Percentiles rank a stretch among this genome's conserved stretches.
Conservation (phyloP, 2,329 filamentous ascomycete species). For the Phyllosticta citrichinensis region DNA sequence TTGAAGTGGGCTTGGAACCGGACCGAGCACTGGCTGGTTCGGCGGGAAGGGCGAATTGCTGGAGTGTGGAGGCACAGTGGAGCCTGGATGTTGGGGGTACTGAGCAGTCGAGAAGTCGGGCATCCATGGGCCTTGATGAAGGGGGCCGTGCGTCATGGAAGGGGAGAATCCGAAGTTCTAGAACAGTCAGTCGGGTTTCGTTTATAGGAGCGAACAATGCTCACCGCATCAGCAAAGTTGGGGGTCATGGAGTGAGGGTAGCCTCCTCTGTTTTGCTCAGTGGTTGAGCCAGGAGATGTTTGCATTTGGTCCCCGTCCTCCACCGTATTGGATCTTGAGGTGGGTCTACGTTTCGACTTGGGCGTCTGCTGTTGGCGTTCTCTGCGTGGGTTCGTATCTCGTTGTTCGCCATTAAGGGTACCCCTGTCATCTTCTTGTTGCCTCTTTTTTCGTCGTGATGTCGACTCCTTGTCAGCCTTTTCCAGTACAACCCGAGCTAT, state of each 20-base stretch:
- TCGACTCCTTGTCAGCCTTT: conserved; percentile 76
- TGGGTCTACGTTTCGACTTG: not conserved
- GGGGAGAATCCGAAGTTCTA: conserved; percentile 30
- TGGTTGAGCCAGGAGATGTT: not conserved
- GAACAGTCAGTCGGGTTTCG: not conserved
- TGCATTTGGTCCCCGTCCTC: not conserved
- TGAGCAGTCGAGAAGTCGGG: not conserved
- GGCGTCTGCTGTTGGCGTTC: conserved; percentile 24
- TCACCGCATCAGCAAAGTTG: conserved; percentile 5
- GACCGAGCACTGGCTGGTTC: conserved; percentile 13
- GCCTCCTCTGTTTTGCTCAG: not conserved
- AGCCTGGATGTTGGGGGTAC: not conserved
- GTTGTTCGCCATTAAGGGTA: conserved; percentile 17
- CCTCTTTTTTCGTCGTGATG: conserved; percentile 76
- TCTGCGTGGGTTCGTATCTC: conserved; percentile 14
- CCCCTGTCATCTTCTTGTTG: conserved; percentile 44
- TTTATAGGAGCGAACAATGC: not conserved
- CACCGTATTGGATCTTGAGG: not conserved
- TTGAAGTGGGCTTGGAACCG: conserved; percentile 15
- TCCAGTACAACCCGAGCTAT: conserved; percentile 88
- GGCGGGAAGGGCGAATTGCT: not conserved
- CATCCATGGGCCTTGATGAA: conserved; percentile 15
- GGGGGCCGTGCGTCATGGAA: conserved; percentile 29
- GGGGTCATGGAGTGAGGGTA: not conserved
- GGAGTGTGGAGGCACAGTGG: not conserved